Conservation (phyloP, 331 rosid genomes). For the Saraca asoca region DNA sequence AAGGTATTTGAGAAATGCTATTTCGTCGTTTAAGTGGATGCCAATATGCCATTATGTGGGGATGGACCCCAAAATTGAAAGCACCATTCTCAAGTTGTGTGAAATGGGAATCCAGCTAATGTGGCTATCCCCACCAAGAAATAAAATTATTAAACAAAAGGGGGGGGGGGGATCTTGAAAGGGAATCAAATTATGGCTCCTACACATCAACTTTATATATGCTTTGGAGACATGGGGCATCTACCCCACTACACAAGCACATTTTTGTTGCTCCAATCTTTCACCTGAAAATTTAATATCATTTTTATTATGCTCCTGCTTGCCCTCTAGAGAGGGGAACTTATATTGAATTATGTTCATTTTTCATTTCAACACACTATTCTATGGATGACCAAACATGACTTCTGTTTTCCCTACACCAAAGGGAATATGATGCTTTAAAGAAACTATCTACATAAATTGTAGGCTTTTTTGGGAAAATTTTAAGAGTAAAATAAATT, state of each 20-base stretch:
- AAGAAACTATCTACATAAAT: too few species aligned
- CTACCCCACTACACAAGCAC: slow-evolving; percentile 30
- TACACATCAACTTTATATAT: slow-evolving; percentile 35
- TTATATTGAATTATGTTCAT: slow-evolving; percentile 1
- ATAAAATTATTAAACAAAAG: too few species aligned
- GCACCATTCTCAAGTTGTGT: not conserved
- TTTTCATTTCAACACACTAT: too few species aligned
- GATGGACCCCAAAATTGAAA: slow-evolving; percentile 31
- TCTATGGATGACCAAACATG: too few species aligned
- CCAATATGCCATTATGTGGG: slow-evolving; percentile 35
- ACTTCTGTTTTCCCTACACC: too few species aligned
- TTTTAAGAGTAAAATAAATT: too few species aligned
- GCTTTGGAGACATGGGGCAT: slow-evolving; percentile 28
- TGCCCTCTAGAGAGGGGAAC: slow-evolving; percentile 13
- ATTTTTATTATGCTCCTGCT: slow-evolving; percentile 5
- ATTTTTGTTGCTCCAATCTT: slow-evolving; percentile 7
- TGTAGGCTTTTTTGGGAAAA: too few species aligned
- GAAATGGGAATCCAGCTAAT: slow-evolving; percentile 42
- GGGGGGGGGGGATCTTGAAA: slow-evolving; percentile 14
- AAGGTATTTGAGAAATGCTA: slow-evolving; percentile 35
- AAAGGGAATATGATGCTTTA: too few species aligned
- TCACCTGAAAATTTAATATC: slow-evolving; percentile 20
- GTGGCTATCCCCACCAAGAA: slow-evolving; percentile 36
- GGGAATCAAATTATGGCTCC: slow-evolving; percentile 30
- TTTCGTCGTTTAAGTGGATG: slow-evolving; percentile 44